Evolutionary conservation across 225 moss, liverwort and hornwort species (phyloP), one percentile per base, ranked within the genome.

Genomic region (Marchantia polymorpha): DNA sequence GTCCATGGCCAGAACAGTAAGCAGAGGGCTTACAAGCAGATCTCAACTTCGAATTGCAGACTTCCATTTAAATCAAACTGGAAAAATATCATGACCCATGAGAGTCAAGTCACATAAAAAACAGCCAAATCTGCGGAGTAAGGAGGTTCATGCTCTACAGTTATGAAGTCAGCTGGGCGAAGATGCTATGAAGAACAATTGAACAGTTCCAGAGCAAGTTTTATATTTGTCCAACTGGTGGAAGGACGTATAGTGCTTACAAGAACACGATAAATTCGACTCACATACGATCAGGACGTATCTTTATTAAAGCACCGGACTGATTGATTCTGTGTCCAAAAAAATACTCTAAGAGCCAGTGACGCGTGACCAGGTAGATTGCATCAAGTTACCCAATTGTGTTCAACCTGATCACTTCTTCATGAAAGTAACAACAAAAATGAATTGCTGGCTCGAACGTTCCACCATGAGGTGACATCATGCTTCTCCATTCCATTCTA

Each of bases 331-430:
- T 47, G 26, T 23, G 73, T 73, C 26, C 25, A 23, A 73, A 73
- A 73, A 25, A 73, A 25, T 26, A 8, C 25, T 70, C 20, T 11
- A 52, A 52, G 52, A 52, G 53, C 73, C 73, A 73, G 73, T 10
- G 25, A 10, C 0, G 25, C 7, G 53, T 25, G 73, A 73, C 73
- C 73, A 73, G 52, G 23, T 52, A 25, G 73, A 51, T 6, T 52
- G 25, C 12, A 49, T 25, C 52, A 73, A 73, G 27, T 52, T 52
- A 27, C 73, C 26, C 52, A 12, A 52, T 52, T 52, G 26, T 73
- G 52, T 12, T 52, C 52, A 73, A 52, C 52, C 52, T 73, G 73
- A 73, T 73, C 73, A 73, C 52, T 13, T 73, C 52, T n/a, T 49
- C 47, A 48, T 20, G 48, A 15, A 49, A 49, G 15, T 49, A 49